Evolutionary conservation across 164 flowering plant genomes (phyloP).

Genomic region (Dillenia suffruticosa): DNA sequence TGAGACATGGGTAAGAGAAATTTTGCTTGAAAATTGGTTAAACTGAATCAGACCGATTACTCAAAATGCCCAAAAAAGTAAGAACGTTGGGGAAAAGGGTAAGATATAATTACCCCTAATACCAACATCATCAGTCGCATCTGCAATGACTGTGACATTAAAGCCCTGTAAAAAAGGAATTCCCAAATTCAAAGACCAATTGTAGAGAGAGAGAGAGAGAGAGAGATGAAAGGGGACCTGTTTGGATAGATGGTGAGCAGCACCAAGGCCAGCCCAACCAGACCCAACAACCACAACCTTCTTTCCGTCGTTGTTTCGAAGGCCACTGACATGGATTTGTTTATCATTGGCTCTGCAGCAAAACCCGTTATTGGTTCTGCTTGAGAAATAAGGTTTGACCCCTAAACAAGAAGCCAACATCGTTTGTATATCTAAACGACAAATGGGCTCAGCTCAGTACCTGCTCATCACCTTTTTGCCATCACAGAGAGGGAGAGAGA

Average conservation of each 20-base stretch:
- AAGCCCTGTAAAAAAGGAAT: conserved; percentile 36
- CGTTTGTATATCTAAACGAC: not conserved
- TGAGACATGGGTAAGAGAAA: too few relatives aligned
- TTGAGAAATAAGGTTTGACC: conserved; percentile 12
- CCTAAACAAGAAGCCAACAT: conserved; percentile 22
- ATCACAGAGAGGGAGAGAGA: not conserved
- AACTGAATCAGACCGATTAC: too few relatives aligned
- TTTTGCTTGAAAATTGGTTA: too few relatives aligned
- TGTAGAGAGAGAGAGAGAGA: not conserved
- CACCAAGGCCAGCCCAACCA: conserved; percentile 66
- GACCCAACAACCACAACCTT: conserved; percentile 56
- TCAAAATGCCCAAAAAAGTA: too few relatives aligned
- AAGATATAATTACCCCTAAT: conserved; percentile 29
- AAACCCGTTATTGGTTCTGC: conserved; percentile 12
- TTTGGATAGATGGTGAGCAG: conserved; percentile 67
- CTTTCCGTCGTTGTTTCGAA: conserved; percentile 22
- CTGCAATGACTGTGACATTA: conserved; percentile 54
- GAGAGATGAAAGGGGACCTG: conserved; percentile 34
- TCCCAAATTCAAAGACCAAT: not conserved
- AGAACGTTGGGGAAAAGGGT: too few relatives aligned
- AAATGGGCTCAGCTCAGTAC: not conserved
- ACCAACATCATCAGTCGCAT: conserved; percentile 34
- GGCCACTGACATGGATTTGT: conserved; percentile 15
- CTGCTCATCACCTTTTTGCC: conserved; percentile 6
- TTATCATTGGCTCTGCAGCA: conserved; percentile 27